A percentile compares a stretch with the other conserved stretches of the same genome.
Conservation (phyloP, 306 rosid species). For the Urtica urens region DNA sequence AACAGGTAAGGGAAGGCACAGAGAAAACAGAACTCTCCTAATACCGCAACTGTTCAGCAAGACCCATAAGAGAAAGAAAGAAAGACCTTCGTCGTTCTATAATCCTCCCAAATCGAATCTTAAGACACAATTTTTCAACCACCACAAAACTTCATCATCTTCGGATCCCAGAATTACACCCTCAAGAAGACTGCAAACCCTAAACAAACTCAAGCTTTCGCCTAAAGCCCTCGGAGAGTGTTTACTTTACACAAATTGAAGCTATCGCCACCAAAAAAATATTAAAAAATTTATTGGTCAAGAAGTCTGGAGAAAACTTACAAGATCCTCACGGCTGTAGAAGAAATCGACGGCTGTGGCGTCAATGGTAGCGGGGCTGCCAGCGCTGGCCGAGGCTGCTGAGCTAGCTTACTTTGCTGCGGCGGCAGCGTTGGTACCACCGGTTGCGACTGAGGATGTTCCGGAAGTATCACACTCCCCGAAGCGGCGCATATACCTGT, state of each 20-base stretch:
- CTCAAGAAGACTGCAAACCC: conserved; percentile 5
- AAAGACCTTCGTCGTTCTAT: not conserved
- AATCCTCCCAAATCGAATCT: conserved; percentile 7
- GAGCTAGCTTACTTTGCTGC: conserved; percentile 11
- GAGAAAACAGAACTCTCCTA: conserved; percentile 8
- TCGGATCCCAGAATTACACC: conserved; percentile 1
- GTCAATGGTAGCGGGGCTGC: conserved; percentile 25
- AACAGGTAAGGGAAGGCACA: too few species aligned
- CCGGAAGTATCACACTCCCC: conserved; percentile 25
- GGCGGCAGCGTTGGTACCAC: conserved; percentile 16
- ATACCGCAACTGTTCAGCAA: not conserved
- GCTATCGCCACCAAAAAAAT: too few species aligned
- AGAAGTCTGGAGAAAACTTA: conserved; percentile 41
- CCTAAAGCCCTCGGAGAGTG: conserved; percentile 1
- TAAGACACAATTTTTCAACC: conserved; percentile 9
- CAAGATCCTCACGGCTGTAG: conserved; percentile 57
- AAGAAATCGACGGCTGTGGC: conserved; percentile 34
- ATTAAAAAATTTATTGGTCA: too few species aligned
- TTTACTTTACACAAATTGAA: too few species aligned
- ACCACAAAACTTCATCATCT: not conserved
- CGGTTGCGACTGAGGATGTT: conserved; percentile 28
- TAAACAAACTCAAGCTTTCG: conserved; percentile 4
- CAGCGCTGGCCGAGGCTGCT: conserved; percentile 8
- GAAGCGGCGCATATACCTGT: conserved; percentile 44
- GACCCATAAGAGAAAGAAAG: not conserved